Evolutionary conservation across 2,329 filamentous ascomycete species (phyloP).

Genomic region (Tolypocladium album): DNA sequence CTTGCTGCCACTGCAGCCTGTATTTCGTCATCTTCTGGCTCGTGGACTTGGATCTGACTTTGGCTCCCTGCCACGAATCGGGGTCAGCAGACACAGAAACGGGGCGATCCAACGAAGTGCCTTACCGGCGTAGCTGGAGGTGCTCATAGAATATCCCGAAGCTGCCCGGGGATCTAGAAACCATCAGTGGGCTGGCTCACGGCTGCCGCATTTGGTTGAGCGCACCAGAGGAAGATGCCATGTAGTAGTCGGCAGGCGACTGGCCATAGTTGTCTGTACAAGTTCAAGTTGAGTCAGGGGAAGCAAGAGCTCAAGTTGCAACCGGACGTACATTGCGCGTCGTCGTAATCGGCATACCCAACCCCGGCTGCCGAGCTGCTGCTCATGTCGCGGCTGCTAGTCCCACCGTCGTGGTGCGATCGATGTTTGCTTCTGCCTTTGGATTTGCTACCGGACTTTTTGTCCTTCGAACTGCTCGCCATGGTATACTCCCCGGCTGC

Average conservation of each 20-base stretch:
- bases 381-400: background rate
- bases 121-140: background rate
- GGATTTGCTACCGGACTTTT: conserved; percentile 3
- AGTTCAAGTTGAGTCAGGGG: background rate
- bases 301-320: background rate
- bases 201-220: background rate
- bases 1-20: conserved; percentile 10
- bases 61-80: background rate
- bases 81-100: background rate
- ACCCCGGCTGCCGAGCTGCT: background rate
- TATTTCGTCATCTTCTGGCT: conserved; percentile 7
- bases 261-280: conserved; percentile 1
- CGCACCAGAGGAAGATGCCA: conserved; percentile 1
- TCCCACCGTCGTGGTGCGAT: background rate
- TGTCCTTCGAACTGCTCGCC: conserved; percentile 1
- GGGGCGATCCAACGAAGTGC: background rate
- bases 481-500: conserved; percentile 4
- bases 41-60: background rate
- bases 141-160: background rate
- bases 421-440: conserved; percentile 7
- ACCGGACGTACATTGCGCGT: background rate
- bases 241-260: background rate
- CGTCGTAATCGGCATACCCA: background rate
- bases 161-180: background rate
- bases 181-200: background rate